These are phyloP conservation scores for Epichloe gansuensis DNA, from an alignment of 2,329 filamentous ascomycete genomes.

Conservation along the genomic window DNA sequence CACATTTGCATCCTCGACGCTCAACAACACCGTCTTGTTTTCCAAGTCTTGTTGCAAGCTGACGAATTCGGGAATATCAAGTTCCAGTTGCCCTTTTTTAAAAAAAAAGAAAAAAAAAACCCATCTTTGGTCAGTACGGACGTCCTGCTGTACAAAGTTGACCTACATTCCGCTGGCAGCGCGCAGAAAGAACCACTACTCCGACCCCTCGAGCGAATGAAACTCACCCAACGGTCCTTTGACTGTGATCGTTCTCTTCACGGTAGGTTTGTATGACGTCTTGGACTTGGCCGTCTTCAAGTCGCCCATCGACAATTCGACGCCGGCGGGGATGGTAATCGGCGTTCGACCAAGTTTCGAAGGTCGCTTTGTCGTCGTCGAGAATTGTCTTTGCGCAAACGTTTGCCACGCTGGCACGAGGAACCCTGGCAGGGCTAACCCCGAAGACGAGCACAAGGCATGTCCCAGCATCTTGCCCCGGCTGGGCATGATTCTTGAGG, in stretches of 20 bases:
- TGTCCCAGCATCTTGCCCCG: constrained; percentile 47
- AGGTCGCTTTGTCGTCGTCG: constrained; percentile 48
- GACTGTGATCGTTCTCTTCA: constrained; percentile 57
- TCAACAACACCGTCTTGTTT: constrained; percentile 51
- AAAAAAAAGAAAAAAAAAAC: background rate
- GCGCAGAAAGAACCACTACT: background rate
- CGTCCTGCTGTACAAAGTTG: too few relatives aligned
- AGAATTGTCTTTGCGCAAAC: constrained; percentile 42
- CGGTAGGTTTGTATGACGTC: constrained; percentile 47
- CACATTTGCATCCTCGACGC: constrained; percentile 52
- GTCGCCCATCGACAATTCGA: constrained; percentile 61
- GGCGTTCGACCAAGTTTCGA: constrained; percentile 82
- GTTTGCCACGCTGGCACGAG: constrained; percentile 57
- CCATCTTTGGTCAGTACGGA: too few relatives aligned
- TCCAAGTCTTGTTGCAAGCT: constrained; percentile 54
- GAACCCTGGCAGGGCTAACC: constrained; percentile 53
- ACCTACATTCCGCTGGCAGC: too few relatives aligned
- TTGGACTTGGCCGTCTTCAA: constrained; percentile 39
- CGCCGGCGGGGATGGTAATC: constrained; percentile 70
- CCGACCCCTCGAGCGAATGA: background rate
- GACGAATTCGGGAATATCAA: constrained; percentile 70
- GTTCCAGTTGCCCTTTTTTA: constrained; percentile 52
- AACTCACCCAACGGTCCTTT: constrained; percentile 64
- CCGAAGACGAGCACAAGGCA: constrained; percentile 35
- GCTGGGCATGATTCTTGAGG: constrained; percentile 51